These are phyloP conservation scores for Microbotryum silenes-acaulis DNA, from an alignment of 1,284 basidiomycete genomes.

Conservation along the genomic window DNA sequence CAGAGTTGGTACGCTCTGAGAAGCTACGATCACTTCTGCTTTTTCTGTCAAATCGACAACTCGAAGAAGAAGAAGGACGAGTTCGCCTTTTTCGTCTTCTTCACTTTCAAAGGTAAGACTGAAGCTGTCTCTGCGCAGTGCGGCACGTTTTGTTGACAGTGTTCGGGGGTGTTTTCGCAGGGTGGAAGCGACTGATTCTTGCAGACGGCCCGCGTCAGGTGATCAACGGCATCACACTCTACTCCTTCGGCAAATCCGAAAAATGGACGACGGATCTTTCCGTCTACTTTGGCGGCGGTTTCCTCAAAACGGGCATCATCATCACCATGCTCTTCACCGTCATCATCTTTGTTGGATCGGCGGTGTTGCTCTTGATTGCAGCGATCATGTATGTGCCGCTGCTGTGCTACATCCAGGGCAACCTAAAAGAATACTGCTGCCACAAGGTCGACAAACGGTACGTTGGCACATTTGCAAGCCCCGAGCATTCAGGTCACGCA, in stretches of 20 bases:
- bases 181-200: constrained; percentile 88
- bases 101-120: constrained; percentile 87
- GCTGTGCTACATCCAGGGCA: constrained; percentile 74
- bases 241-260: constrained; percentile 78
- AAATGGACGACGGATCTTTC: constrained; percentile 59
- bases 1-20: constrained; percentile 83
- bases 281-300: constrained; percentile 46
- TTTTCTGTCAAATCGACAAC: constrained; percentile 91
- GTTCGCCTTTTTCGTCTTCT: constrained; percentile 93
- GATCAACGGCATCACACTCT: constrained; percentile 90
- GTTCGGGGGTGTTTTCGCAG: constrained; percentile 43
- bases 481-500: neutral
- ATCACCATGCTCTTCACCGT: constrained; percentile 89
- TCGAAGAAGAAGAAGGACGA: constrained; percentile 95
- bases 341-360: constrained; percentile 72
- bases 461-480: neutral
- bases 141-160: neutral
- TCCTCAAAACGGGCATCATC: constrained; percentile 40
- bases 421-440: constrained; percentile 82
- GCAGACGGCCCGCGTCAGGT: constrained; percentile 97
- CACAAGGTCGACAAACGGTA: constrained; percentile 93
- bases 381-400: constrained; percentile 85
- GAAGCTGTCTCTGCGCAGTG: neutral
- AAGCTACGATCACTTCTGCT: constrained; percentile 88
- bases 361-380: constrained; percentile 72